A percentile compares a stretch with the other conserved stretches of the same genome.
Conservation (phyloP, 805 yeast genomes). For the Ogataea haglerorum region DNA sequence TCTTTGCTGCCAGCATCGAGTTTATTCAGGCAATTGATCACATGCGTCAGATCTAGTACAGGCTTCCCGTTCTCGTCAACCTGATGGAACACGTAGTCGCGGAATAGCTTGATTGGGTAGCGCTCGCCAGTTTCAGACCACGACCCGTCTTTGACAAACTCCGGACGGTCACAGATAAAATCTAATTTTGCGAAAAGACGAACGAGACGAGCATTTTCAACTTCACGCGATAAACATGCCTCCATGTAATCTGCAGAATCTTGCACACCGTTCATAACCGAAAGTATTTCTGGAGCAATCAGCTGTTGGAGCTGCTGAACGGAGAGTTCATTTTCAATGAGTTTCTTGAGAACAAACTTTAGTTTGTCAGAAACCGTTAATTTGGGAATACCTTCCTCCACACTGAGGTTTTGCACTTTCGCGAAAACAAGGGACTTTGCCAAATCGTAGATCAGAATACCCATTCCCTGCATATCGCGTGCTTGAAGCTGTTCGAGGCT, state of each 20-base stretch:
- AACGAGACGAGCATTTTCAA: constrained; percentile 86
- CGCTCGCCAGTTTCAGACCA: constrained; percentile 78
- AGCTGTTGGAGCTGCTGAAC: constrained; percentile 35
- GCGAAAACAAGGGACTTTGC: constrained; percentile 36
- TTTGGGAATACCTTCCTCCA: constrained; percentile 25
- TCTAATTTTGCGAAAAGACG: constrained; percentile 79
- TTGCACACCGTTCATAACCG: constrained; percentile 47
- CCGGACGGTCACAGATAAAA: constrained; percentile 73
- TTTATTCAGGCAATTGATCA: constrained; percentile 75
- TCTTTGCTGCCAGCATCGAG: constrained; percentile 92
- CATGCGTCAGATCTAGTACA: constrained; percentile 76
- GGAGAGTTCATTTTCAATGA: constrained; percentile 28
- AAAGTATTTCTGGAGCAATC: constrained; percentile 44
- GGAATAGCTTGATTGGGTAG: constrained; percentile 69
- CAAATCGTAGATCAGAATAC: constrained; percentile 55
- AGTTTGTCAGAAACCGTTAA: constrained; percentile 43
- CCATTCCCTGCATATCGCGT: constrained; percentile 58
- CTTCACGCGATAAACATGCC: constrained; percentile 60
- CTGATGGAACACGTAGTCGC: constrained; percentile 84
- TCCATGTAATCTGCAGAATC: constrained; percentile 57
- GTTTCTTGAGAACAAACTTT: constrained; percentile 40
- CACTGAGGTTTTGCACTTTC: constrained; percentile 17
- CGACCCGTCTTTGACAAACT: constrained; percentile 46
- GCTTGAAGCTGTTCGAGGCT: constrained; percentile 19
- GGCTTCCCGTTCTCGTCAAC: constrained; percentile 75